Evolutionary conservation across 495 filamentous ascomycete species (phyloP).

Genomic region (Aspergillus wentii): DNA sequence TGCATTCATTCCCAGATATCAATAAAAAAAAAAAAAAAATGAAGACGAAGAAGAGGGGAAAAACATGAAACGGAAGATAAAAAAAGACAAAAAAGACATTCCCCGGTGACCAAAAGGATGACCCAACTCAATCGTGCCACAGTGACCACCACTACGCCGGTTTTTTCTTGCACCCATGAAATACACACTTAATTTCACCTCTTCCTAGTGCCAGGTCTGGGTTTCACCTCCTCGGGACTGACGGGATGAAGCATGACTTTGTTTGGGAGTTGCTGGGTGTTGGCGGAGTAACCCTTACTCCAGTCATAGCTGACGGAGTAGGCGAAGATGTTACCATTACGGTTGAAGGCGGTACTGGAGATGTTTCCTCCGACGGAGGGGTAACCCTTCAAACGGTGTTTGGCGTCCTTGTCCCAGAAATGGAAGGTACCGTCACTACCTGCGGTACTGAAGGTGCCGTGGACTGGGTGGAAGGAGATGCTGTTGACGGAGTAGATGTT

Average conservation of each 20-base stretch:
- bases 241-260: constrained; percentile 88
- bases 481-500: constrained; percentile 89
- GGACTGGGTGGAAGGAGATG: constrained; percentile 81
- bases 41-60: constrained; percentile 2
- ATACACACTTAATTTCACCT: constrained; percentile 45
- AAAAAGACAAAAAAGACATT: neutral
- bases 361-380: constrained; percentile 80
- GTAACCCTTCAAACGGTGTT: constrained; percentile 82
- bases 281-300: constrained; percentile 79
- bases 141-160: constrained; percentile 2
- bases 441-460: constrained; percentile 87
- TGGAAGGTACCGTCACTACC: constrained; percentile 86
- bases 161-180: neutral
- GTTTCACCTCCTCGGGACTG: constrained; percentile 73
- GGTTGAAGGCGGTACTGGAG: constrained; percentile 71
- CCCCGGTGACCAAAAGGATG: neutral
- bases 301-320: constrained; percentile 94
- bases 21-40: constrained; percentile 4
- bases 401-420: constrained; percentile 87
- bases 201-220: constrained; percentile 66
- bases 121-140: no score
- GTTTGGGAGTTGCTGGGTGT: constrained; percentile 63
- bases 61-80: neutral
- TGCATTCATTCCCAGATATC: constrained; percentile 7
- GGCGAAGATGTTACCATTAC: constrained; percentile 74